Conservation (phyloP, 805 yeast genomes). For the Kregervanrija fluxuum region DNA sequence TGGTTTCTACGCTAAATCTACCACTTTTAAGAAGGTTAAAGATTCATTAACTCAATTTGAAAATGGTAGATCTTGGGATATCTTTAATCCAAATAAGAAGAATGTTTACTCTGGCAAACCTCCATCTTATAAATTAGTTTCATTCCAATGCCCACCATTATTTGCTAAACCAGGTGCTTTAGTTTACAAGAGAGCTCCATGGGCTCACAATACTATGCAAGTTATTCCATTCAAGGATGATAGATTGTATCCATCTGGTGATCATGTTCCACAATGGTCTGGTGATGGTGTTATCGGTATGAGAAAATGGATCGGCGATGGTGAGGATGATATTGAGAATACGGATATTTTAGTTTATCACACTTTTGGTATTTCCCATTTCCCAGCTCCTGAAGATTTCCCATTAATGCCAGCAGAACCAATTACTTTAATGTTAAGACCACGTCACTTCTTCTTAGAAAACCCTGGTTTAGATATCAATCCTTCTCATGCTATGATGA, state of each 20-base stretch:
- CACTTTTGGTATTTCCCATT: constrained; percentile 78
- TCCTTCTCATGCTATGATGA: constrained; percentile 52
- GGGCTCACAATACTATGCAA: constrained; percentile 62
- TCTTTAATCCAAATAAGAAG: constrained; percentile 62
- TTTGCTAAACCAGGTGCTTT: constrained; percentile 69
- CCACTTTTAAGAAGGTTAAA: constrained; percentile 58
- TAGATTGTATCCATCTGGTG: constrained; percentile 74
- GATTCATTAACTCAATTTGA: constrained; percentile 59
- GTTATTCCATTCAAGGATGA: constrained; percentile 71
- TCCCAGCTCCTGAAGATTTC: constrained; percentile 88
- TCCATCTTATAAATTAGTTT: constrained; percentile 68
- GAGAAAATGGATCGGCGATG: constrained; percentile 64
- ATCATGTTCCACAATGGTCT: constrained; percentile 67
- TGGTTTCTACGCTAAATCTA: constrained; percentile 60
- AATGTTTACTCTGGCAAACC: constrained; percentile 71
- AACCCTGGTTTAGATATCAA: constrained; percentile 72
- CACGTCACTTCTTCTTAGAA: constrained; percentile 70
- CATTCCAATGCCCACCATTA: constrained; percentile 65
- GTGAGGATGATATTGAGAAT: constrained; percentile 48
- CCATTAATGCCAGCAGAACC: constrained; percentile 87
- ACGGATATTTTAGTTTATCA: constrained; percentile 73
- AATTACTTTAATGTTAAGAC: constrained; percentile 65
- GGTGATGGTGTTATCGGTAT: constrained; percentile 63
- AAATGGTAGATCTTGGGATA: constrained; percentile 71
- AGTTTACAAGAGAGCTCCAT: constrained; percentile 75